Percentiles rank a stretch among this genome's conserved stretches.
phyloP scores from a whole-genome alignment of 1,139 yeast genomes.

The Geotrichum phurueaensis region DNA sequence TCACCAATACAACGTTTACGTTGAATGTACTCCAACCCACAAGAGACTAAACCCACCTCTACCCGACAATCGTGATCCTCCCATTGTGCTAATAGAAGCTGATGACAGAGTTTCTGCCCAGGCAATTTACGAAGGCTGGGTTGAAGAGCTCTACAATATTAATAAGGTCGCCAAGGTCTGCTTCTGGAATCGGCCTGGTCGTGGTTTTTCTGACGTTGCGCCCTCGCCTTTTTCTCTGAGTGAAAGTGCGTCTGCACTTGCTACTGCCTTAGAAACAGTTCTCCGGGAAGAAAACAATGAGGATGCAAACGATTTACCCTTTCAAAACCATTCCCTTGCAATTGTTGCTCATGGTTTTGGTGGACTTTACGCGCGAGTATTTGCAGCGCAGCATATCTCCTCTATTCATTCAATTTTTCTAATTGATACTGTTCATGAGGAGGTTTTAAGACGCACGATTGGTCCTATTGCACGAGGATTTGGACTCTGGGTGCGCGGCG shows the following conservation, averaged over 20 bases:
- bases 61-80: conserved; percentile 37
- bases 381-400: conserved; percentile 60
- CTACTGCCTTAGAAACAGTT: conserved; percentile 42
- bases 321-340: conserved; percentile 43
- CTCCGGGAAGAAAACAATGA: conserved; percentile 5
- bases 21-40: conserved; percentile 47
- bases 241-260: conserved; percentile 54
- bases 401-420: conserved; percentile 47
- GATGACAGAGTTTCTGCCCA: conserved; percentile 60
- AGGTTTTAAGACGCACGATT: conserved; percentile 44
- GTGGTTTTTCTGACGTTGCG: conserved; percentile 72
- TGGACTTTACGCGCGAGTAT: conserved; percentile 70
- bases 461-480: conserved; percentile 45
- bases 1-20: conserved; percentile 35
- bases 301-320: conserved; percentile 3
- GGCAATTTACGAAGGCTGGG: conserved; percentile 61
- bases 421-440: conserved; percentile 76
- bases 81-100: conserved; percentile 67
- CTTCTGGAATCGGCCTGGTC: conserved; percentile 83
- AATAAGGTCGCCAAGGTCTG: conserved; percentile 66
- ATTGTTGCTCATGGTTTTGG: conserved; percentile 79
- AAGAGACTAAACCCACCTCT: conserved; percentile 19
- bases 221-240: conserved; percentile 74
- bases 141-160: conserved; percentile 58
- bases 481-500: conserved; percentile 59